Evolutionary conservation across 768 basidiomycete species (phyloP), one percentile per base, ranked within the genome.

Genomic region (Calocybe indica): DNA sequence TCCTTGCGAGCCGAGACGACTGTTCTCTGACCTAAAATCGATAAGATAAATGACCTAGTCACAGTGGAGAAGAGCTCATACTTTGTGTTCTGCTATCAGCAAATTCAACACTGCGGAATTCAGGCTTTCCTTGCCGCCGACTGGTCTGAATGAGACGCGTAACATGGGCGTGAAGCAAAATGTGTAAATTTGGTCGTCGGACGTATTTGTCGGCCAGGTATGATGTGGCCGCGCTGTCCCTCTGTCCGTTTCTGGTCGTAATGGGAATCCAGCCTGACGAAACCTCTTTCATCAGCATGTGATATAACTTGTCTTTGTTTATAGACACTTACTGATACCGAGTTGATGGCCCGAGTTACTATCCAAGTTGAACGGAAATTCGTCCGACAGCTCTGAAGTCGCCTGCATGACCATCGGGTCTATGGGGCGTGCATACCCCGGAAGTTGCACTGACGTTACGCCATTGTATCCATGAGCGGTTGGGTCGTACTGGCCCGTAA

Each of bases 321-420:
- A 40, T 13, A 39, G 15, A 34, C 0, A 49, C 60, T 31, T 31
- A 67, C 67, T 57, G 12, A 66, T 50, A n/a, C 67, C 67, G 5
- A 69, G 40, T 1, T 62, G 62, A 13, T 41, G 49, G 9, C 67
- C 67, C 0, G 61, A 56, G 38, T 67, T 67, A 39, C 50, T 45
- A 47, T 69, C 67, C 22, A 54, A 13, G 34, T 61, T 58, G 40
- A 45, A 57, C 0, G 54, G 47, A 37, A 64, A 67, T 45, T 45
- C 11, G 43, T 48, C 36, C 1, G 22, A 14, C 10, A 62, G 46
- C 33, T 65, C 41, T 7, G 47, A 6, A 0, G 67, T 60, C 6
- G 63, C 55, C 22, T 53, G 37, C 5, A 67, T 47, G 30, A 64
- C 51, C 2, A 51, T 50, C 5, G 45, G 35, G 49, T 67, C 64